Percentiles rank a stretch among this genome's conserved stretches.
phyloP scores from a whole-genome alignment of 148 eudicot species.

The Persicaria tinctoria region DNA sequence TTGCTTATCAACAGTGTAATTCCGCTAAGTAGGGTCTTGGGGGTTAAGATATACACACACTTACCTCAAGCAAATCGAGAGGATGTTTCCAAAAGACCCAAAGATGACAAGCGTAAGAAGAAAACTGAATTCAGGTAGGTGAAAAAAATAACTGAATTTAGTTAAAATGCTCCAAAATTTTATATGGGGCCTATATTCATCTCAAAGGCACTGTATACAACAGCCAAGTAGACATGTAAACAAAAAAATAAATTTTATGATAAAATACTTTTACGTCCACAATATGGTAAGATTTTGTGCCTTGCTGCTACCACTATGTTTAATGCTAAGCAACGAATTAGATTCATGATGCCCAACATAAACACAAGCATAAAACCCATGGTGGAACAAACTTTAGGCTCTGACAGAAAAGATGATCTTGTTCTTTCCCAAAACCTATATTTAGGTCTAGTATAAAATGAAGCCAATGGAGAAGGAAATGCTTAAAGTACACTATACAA shows the following conservation, averaged over 20 bases:
- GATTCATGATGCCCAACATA: background rate
- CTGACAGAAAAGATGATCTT: background rate
- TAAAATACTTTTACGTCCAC: background rate
- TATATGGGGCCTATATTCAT: too few relatives aligned
- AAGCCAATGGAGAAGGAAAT: background rate
- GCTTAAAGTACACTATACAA: background rate
- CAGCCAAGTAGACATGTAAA: too few relatives aligned
- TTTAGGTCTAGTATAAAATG: background rate
- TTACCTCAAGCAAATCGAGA: too few relatives aligned
- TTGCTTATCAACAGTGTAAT: too few relatives aligned
- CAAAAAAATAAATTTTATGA: background rate
- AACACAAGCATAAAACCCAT: background rate
- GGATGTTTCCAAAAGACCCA: too few relatives aligned
- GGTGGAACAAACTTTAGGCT: background rate
- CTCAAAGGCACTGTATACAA: too few relatives aligned
- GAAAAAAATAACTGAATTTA: too few relatives aligned
- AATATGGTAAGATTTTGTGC: background rate
- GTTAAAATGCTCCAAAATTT: too few relatives aligned
- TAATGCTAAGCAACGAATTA: background rate
- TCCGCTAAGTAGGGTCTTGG: too few relatives aligned
- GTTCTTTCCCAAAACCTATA: background rate
- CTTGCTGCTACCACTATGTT: background rate
- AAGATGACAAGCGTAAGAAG: too few relatives aligned
- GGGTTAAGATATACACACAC: too few relatives aligned
- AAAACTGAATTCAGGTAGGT: too few relatives aligned